Base-by-base conservation (phyloP, 2,329 filamentous ascomycete genomes). In the Exophiala aquamarina region DNA sequence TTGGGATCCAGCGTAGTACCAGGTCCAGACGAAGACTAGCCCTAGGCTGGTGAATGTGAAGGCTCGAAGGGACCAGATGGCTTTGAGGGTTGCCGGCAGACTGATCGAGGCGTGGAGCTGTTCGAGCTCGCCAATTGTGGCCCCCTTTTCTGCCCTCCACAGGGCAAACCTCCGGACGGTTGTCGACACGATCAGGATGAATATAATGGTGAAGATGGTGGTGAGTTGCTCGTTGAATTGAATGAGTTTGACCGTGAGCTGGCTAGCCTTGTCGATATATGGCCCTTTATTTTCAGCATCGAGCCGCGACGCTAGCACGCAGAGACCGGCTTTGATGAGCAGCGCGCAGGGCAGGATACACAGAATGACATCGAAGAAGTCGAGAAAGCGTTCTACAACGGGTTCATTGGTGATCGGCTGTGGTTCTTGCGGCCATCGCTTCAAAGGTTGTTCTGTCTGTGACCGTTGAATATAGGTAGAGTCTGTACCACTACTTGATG, bases 331-430 rank as follows among this genome's bases (percentile, higher is more conserved):
- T 18, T 34, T 34, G n/a, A 34, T 14, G 17, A 34, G 13, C 13
- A 34, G n/a, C 5, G 17, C 13, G 14, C 13, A n/a, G 7, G 32
- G 32, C 8, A 34, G 32, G 13, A 34, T n/a, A 34, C 32, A 34
- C n/a, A 34, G 32, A 18, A 34, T 34, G 13, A 34, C 32, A 34
- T 34, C 32, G 32, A 34, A 34, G 13, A 37, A 13, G 28, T 47
- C 44, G 3, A 47, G 37, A 29, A 18, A 41, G 18, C 28, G 34
- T 26, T 47, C 44, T 13, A 47, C 44, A 2, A 47, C 18, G 3
- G 44, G 44, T 18, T 47, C 44, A 21, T 47, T 47, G 36, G 36
- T 47, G 26, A 47, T 47, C 14, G 44, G 44, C 3, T 19, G 35
- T 13, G 44, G 44, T 34, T 47, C 35, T 9, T 47, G 44, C 3